These are phyloP conservation scores for Tubosaeta sp. DNA, from an alignment of 768 basidiomycete species.

Conservation along the genomic window DNA sequence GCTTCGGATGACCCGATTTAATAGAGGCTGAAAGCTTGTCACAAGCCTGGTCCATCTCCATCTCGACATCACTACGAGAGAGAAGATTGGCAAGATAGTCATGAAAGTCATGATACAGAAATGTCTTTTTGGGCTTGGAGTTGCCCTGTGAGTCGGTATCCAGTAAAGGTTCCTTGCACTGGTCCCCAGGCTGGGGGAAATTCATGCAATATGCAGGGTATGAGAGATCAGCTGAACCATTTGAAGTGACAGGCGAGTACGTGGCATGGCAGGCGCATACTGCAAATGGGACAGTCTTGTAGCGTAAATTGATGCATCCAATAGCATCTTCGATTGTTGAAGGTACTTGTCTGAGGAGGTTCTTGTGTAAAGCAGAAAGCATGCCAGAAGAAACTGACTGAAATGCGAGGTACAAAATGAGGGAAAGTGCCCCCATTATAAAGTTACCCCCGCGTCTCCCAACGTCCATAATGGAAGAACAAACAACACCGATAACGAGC, in stretches of 20 bases:
- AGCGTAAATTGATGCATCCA: neutral
- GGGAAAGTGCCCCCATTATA: slow-evolving; percentile 13
- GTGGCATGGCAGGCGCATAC: slow-evolving; percentile 1
- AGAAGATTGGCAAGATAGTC: slow-evolving; percentile 6
- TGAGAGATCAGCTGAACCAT: neutral
- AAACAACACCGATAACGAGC: neutral
- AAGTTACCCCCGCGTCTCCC: slow-evolving; percentile 9
- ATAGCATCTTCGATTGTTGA: neutral
- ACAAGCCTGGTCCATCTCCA: neutral
- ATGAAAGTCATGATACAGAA: slow-evolving; percentile 6
- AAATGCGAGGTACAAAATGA: slow-evolving; percentile 1
- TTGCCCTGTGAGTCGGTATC: neutral
- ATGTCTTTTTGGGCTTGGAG: neutral
- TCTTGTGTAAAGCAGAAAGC: neutral
- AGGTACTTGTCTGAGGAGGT: slow-evolving; percentile 5
- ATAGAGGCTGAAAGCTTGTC: neutral
- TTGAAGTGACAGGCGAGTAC: neutral
- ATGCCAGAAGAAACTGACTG: neutral
- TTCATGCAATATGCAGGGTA: slow-evolving; percentile 1
- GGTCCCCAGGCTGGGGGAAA: neutral
- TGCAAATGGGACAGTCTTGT: neutral
- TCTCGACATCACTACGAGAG: neutral
- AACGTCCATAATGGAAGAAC: slow-evolving; percentile 15
- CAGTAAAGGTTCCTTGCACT: neutral
- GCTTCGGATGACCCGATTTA: neutral